These are phyloP conservation scores for Domatiomyces catenatus DNA, from an alignment of 2,329 filamentous ascomycete species.

Conservation along the genomic window DNA sequence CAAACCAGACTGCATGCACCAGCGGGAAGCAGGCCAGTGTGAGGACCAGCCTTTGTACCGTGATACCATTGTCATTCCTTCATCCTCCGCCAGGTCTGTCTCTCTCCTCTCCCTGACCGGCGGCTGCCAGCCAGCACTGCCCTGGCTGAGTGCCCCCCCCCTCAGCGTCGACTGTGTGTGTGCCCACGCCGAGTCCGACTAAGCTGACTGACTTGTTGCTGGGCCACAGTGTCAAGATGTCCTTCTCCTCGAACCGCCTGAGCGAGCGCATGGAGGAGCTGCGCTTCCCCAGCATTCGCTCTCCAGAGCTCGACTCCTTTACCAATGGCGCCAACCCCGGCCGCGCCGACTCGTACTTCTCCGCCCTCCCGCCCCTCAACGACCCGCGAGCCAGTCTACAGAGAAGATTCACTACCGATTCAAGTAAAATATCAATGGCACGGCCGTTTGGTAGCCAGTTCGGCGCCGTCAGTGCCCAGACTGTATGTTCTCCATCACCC, in stretches of 20 bases:
- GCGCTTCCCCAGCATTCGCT: slow-evolving; percentile 62
- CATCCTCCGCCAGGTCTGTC: background rate
- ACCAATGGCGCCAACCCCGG: background rate
- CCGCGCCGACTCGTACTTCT: slow-evolving; percentile 31
- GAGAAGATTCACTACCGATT: slow-evolving; percentile 87
- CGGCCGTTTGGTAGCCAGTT: slow-evolving; percentile 18
- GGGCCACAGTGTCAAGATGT: slow-evolving; percentile 31
- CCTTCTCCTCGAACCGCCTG: slow-evolving; percentile 47
- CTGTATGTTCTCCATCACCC: slow-evolving; percentile 9
- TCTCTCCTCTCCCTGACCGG: background rate
- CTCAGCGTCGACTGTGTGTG: no score
- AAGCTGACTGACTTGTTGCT: background rate
- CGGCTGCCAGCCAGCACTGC: background rate
- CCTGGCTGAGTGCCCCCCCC: background rate
- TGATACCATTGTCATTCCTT: background rate
- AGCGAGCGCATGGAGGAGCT: slow-evolving; percentile 61
- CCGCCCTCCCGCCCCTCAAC: slow-evolving; percentile 57
- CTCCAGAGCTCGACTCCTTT: slow-evolving; percentile 58
- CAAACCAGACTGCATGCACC: background rate
- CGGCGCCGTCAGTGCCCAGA: slow-evolving; percentile 17
- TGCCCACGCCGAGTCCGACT: no score
- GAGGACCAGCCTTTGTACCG: background rate
- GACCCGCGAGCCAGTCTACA: slow-evolving; percentile 66
- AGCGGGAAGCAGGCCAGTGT: background rate
- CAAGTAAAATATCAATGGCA: slow-evolving; percentile 55